Conservation (phyloP, 2,329 filamentous ascomycete species). For the Colletotrichum shisoi region DNA sequence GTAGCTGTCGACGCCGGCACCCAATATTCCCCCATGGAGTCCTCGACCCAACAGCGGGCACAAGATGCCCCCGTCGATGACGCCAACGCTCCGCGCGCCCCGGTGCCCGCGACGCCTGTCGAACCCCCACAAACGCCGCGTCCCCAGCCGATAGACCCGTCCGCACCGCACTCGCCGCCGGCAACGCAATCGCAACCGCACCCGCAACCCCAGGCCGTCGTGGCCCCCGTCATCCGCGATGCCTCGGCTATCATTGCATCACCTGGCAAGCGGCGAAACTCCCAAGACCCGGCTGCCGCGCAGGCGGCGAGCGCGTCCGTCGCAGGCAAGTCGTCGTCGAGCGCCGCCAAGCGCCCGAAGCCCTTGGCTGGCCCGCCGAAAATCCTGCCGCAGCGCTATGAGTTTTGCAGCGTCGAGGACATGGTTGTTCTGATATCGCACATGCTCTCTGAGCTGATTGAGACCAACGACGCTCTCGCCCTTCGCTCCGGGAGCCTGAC, state of each 20-base stretch:
- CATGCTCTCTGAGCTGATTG: slow-evolving; percentile 94
- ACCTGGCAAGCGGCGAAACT: slow-evolving; percentile 56
- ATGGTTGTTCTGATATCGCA: slow-evolving; percentile 90
- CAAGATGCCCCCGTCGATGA: slow-evolving; percentile 36
- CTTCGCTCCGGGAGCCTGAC: slow-evolving; percentile 87
- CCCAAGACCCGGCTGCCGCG: slow-evolving; percentile 48
- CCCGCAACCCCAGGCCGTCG: slow-evolving; percentile 26
- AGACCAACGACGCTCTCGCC: slow-evolving; percentile 88
- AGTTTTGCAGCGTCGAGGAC: slow-evolving; percentile 81
- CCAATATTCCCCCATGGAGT: slow-evolving; percentile 60
- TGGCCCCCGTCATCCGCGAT: slow-evolving; percentile 25
- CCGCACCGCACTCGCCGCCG: slow-evolving; percentile 31
- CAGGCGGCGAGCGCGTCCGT: slow-evolving; percentile 38
- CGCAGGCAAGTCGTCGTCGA: slow-evolving; percentile 42
- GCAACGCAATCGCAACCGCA: slow-evolving; percentile 30
- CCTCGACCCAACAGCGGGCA: slow-evolving; percentile 33
- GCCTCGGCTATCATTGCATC: slow-evolving; percentile 43
- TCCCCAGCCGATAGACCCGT: slow-evolving; percentile 39
- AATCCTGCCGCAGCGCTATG: slow-evolving; percentile 76
- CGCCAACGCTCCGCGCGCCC: slow-evolving; percentile 42
- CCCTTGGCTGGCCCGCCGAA: slow-evolving; percentile 62
- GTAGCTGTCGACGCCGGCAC: slow-evolving; percentile 58
- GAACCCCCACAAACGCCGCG: slow-evolving; percentile 37
- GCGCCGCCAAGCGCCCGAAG: slow-evolving; percentile 61
- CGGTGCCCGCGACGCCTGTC: slow-evolving; percentile 42